Base-by-base conservation (phyloP, 495 filamentous ascomycete species). In the Talaromyces trachyspermus region DNA sequence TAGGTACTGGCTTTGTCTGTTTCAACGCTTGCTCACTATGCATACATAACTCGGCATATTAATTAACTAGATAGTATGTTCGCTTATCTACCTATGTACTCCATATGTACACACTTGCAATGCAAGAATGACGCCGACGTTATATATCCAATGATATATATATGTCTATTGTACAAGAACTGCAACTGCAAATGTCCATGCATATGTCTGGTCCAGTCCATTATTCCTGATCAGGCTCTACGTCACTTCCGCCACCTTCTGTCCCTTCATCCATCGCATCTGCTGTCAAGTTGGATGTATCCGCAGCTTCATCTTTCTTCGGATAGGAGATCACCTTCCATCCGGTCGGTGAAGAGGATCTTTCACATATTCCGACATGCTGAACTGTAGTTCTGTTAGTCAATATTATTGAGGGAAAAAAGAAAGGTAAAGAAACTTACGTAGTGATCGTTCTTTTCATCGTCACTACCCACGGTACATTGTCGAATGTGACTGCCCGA, bases 361-460 rank as follows among this genome's bases (percentile, higher is more conserved):
- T 57, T 90, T 89, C 57, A 85, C 76, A 62, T 87, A 89, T 63
- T 95, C 88, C 60, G 88, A 84, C 49, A 86, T 91, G 9, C 88
- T 87, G 76, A 95, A 95, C 69, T 72, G 41, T 1, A 15, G n/a
- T 7, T 19, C 7, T n/a, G 26, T 41, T 32, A 46, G 49, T 43
- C 20, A 41, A 18, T 9, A 17, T 48, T 43, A 15, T 19, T 26
- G 6, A 27, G 1, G 19, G 10, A 39, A 32, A 39, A 29, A 4
- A 33, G 9, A 17, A 38, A 3, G 22, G 20, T 19, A 45, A 10
- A 18, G 36, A 29, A 6, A 59, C 71, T 63, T 56, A 79, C 76
- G 61, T 99, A 99, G 65, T 99, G 92, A 63, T 99, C 94, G 62
- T 95, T 94, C 80, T 99, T 99, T 99, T 99, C 83, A 99, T 96